phyloP scores from a whole-genome alignment of 352 stramenopile genomes.

The Blastocystis sp. region DNA sequence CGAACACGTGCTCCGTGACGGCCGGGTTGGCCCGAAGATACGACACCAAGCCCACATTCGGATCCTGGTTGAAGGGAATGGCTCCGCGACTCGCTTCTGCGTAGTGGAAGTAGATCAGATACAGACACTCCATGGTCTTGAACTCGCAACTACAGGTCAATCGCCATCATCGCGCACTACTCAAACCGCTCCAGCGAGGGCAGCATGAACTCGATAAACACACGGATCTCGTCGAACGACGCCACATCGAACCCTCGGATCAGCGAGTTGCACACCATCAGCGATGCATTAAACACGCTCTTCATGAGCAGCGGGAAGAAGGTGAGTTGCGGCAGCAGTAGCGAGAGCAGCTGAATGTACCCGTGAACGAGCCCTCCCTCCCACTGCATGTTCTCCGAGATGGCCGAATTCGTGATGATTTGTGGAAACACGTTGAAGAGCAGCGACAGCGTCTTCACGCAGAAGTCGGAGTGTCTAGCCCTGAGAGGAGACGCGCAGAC shows the following conservation, averaged over 20 bases:
- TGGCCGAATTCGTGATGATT: background rate
- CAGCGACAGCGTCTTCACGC: constrained; percentile 22
- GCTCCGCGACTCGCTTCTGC: constrained; percentile 8
- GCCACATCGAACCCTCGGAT: constrained; percentile 9
- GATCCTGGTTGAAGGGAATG: background rate
- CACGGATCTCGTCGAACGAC: background rate
- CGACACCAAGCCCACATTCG: background rate
- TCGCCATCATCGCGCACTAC: background rate
- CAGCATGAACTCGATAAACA: constrained; percentile 45
- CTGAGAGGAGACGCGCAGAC: background rate
- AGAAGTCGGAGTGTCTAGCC: background rate
- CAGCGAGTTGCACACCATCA: background rate
- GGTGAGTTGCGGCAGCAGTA: background rate
- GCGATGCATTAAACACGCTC: background rate
- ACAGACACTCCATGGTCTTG: constrained; percentile 54
- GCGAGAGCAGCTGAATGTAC: background rate
- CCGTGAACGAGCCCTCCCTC: background rate
- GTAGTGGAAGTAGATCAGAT: constrained; percentile 48
- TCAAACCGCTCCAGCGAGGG: constrained; percentile 21
- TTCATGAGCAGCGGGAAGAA: constrained; percentile 64
- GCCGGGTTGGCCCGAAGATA: constrained; percentile 4
- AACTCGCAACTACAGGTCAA: constrained; percentile 55
- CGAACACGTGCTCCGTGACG: constrained; percentile 25
- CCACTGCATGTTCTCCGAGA: background rate
- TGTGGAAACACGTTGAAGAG: background rate